Evolutionary conservation across 192 early-diverging fungal species (phyloP).

Genomic region (Linnemannia exigua): DNA sequence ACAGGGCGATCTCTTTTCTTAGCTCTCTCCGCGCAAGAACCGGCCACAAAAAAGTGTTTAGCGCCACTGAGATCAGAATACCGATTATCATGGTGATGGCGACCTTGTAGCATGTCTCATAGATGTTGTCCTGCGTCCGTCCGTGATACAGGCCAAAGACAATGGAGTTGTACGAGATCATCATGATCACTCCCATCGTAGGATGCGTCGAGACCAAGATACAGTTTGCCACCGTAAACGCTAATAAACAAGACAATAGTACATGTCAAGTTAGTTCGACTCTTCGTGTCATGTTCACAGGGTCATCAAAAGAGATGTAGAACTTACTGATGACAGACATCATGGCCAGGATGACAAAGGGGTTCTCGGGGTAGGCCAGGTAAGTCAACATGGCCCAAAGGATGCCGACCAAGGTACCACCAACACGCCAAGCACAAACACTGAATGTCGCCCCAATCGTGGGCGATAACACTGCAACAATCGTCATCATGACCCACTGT

Average conservation of each 20-base stretch:
- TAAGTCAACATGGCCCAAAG: slow-evolving; percentile 42
- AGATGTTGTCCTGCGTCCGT: slow-evolving; percentile 1
- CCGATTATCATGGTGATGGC: slow-evolving; percentile 13
- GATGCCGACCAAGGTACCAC: slow-evolving; percentile 57
- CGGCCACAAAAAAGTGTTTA: slow-evolving; percentile 42
- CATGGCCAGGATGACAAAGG: slow-evolving; percentile 16
- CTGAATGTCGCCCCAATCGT: slow-evolving; percentile 56
- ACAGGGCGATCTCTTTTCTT: slow-evolving; percentile 61
- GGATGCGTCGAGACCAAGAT: slow-evolving; percentile 14
- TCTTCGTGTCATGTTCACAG: not conserved
- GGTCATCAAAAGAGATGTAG: not conserved
- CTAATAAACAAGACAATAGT: slow-evolving; percentile 1
- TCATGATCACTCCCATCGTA: slow-evolving; percentile 22
- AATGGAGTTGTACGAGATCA: slow-evolving; percentile 16
- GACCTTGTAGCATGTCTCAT: slow-evolving; percentile 1
- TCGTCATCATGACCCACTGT: slow-evolving; percentile 59
- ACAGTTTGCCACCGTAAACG: slow-evolving; percentile 8
- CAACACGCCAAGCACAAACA: slow-evolving; percentile 50
- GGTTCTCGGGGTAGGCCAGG: not conserved
- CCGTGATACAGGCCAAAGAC: slow-evolving; percentile 7
- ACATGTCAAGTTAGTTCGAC: not conserved
- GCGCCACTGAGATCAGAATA: slow-evolving; percentile 3
- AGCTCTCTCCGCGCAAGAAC: slow-evolving; percentile 76
- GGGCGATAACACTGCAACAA: slow-evolving; percentile 31
- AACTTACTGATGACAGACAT: slow-evolving; percentile 12